phyloP scores from a whole-genome alignment of 2,329 filamentous ascomycete genomes.

The Exophiala spinifera region DNA sequence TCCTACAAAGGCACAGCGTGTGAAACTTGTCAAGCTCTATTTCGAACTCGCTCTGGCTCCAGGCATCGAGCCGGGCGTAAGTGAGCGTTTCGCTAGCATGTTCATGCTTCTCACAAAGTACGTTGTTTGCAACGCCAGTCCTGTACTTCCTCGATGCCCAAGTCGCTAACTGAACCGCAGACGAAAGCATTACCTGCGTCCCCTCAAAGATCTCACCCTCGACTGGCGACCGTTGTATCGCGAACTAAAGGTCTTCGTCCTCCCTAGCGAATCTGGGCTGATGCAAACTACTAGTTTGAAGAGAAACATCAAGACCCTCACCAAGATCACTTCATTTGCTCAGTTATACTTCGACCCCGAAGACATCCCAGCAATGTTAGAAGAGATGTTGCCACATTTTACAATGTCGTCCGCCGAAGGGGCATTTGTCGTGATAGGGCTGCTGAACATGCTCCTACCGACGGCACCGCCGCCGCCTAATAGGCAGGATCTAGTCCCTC shows the following conservation, averaged over 20 bases:
- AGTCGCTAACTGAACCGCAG: constrained; percentile 46
- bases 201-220: constrained; percentile 80
- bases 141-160: not conserved
- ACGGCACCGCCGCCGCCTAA: constrained; percentile 73
- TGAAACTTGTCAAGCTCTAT: constrained; percentile 83
- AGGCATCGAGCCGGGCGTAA: constrained; percentile 74
- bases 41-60: constrained; percentile 91
- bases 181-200: constrained; percentile 92
- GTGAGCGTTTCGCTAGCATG: constrained; percentile 94
- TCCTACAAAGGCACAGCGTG: constrained; percentile 77
- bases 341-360: constrained; percentile 89
- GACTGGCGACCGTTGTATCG: constrained; percentile 94
- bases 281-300: constrained; percentile 62
- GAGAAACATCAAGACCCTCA: constrained; percentile 68
- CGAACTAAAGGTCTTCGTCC: constrained; percentile 83
- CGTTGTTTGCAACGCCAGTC: constrained; percentile 34
- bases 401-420: constrained; percentile 89
- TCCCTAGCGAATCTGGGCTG: constrained; percentile 74
- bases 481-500: constrained; percentile 73
- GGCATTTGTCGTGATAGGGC: constrained; percentile 85
- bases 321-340: constrained; percentile 85
- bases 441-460: constrained; percentile 83
- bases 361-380: constrained; percentile 76
- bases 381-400: constrained; percentile 81
- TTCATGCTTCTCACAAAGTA: constrained; percentile 93